Evolutionary conservation across 305 asterid species (phyloP).

Genomic region (Fraxinus dipetala): DNA sequence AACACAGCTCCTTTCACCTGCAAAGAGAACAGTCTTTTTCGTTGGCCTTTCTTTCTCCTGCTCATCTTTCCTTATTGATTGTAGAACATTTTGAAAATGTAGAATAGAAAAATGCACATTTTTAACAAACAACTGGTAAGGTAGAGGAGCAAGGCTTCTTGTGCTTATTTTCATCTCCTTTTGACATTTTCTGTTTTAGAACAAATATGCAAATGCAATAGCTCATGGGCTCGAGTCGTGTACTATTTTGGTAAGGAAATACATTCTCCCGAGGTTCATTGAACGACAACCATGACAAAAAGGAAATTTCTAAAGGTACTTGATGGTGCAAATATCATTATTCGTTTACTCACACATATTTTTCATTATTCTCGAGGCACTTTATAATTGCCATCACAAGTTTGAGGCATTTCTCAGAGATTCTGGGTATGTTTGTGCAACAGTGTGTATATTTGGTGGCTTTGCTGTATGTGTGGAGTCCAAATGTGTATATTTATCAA

Average conservation of each 20-base stretch:
- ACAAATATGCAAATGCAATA: neutral
- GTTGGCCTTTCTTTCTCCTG: neutral
- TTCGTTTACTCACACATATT: neutral
- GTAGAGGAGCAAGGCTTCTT: neutral
- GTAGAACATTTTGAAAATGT: neutral
- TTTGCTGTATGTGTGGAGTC: neutral
- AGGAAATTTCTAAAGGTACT: neutral
- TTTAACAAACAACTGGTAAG: neutral
- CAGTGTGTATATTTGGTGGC: neutral
- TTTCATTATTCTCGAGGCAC: neutral
- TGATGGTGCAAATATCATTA: neutral
- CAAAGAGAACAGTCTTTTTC: conserved; percentile 9
- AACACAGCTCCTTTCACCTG: conserved; percentile 74
- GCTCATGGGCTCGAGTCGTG: neutral
- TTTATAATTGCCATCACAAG: neutral
- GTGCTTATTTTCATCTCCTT: neutral
- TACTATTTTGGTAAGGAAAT: neutral
- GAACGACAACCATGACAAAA: neutral
- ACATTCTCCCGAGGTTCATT: neutral
- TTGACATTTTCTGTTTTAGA: neutral
- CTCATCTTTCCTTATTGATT: neutral
- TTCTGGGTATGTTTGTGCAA: neutral
- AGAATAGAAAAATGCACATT: neutral
- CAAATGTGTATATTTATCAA: neutral
- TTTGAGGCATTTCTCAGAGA: neutral